A percentile compares a stretch with the other conserved stretches of the same genome.
phyloP scores from a whole-genome alignment of 495 filamentous ascomycete species.

The Bacidia gigantensis region DNA sequence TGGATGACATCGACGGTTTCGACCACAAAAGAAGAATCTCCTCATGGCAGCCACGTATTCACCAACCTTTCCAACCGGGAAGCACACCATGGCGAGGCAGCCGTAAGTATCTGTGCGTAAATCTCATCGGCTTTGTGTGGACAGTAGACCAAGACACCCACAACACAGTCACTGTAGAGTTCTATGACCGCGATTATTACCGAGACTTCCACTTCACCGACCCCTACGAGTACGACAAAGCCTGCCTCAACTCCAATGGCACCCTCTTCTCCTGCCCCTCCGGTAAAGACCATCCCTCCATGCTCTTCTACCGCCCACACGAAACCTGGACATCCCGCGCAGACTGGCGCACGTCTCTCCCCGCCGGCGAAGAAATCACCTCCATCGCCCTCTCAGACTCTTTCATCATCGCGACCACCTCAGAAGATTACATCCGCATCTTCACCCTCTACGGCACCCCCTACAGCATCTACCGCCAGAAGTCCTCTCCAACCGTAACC shows the following conservation, averaged over 20 bases:
- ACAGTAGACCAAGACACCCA: conserved; percentile 92
- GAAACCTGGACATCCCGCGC: conserved; percentile 86
- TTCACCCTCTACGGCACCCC: conserved; percentile 90
- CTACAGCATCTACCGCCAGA: conserved; percentile 76
- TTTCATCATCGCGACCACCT: conserved; percentile 77
- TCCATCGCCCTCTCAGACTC: conserved; percentile 85
- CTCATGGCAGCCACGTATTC: conserved; percentile 51
- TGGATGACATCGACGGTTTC: conserved; percentile 32
- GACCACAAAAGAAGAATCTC: conserved; percentile 49
- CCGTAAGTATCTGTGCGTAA: conserved; percentile 80
- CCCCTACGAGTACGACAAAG: conserved; percentile 87
- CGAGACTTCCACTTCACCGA: conserved; percentile 94
- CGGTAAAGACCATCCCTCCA: conserved; percentile 51
- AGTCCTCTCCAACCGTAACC: conserved; percentile 75
- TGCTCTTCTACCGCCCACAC: conserved; percentile 91
- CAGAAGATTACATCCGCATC: conserved; percentile 72
- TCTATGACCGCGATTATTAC: conserved; percentile 85
- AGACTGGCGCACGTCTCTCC: conserved; percentile 81
- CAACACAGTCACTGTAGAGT: conserved; percentile 92
- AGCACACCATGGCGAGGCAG: conserved; percentile 93
- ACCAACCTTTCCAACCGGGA: conserved; percentile 79
- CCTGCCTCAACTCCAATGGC: conserved; percentile 78
- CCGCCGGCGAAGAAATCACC: conserved; percentile 63
- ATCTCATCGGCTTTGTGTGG: conserved; percentile 89
- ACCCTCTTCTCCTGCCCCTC: conserved; percentile 76